Evolutionary conservation across 768 basidiomycete species (phyloP).

Genomic region (Leccinellum luteum): DNA sequence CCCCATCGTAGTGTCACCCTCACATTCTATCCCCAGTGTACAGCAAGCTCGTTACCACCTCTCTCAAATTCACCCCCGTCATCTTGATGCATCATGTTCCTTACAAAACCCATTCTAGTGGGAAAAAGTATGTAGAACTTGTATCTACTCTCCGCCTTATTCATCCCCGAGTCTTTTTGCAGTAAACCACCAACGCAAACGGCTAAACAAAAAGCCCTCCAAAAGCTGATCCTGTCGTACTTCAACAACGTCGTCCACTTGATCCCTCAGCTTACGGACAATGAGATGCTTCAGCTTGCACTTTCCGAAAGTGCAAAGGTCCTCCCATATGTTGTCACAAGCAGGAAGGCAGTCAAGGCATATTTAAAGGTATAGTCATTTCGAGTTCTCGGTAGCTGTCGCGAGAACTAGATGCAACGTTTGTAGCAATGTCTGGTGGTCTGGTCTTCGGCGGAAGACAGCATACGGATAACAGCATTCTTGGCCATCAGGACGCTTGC

Average conservation of each 20-base stretch:
- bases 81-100: slow-evolving; percentile 86
- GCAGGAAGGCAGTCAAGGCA: slow-evolving; percentile 77
- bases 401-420: not conserved
- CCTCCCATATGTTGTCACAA: slow-evolving; percentile 82
- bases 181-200: slow-evolving; percentile 87
- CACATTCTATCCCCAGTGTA: slow-evolving; percentile 58
- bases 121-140: slow-evolving; percentile 69
- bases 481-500: slow-evolving; percentile 80
- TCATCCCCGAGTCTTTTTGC: slow-evolving; percentile 3
- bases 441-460: slow-evolving; percentile 83
- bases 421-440: slow-evolving; percentile 75
- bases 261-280: slow-evolving; percentile 70
- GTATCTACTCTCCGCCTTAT: not conserved
- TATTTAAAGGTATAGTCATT: slow-evolving; percentile 76
- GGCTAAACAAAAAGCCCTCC: slow-evolving; percentile 76
- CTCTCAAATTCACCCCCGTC: slow-evolving; percentile 88
- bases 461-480: slow-evolving; percentile 81
- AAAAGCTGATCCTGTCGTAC: slow-evolving; percentile 85
- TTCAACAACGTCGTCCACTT: slow-evolving; percentile 85
- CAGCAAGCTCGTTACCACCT: slow-evolving; percentile 84
- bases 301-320: slow-evolving; percentile 85
- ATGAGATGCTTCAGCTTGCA: slow-evolving; percentile 63
- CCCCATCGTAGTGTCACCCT: not conserved
- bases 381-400: not conserved
- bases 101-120: slow-evolving; percentile 76